Evolutionary conservation across 176 grass and related monocot species (phyloP).

Genomic region (Secale cereale): DNA sequence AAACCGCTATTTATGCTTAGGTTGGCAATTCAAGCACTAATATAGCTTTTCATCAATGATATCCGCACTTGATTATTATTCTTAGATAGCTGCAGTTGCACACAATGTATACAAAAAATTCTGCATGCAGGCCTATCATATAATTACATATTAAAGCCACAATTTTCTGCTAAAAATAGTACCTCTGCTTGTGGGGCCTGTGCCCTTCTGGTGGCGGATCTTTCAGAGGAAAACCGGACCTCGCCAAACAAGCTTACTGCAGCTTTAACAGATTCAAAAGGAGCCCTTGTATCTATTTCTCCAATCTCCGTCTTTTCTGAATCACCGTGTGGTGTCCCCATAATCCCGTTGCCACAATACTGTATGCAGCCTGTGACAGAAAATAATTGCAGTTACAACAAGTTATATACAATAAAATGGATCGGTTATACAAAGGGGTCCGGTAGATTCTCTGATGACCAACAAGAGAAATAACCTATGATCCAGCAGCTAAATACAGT

Average conservation of each 20-base stretch:
- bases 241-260: conserved; percentile 93
- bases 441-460: background rate
- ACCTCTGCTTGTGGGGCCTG: conserved; percentile 78
- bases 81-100: background rate
- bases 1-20: background rate
- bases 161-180: background rate
- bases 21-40: background rate
- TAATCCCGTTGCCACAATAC: conserved; percentile 21
- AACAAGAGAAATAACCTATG: background rate
- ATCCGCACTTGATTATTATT: background rate
- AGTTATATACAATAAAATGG: background rate
- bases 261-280: conserved; percentile 94
- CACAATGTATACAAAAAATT: background rate
- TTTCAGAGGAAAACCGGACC: conserved; percentile 58
- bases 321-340: conserved; percentile 54
- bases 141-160: background rate
- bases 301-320: conserved; percentile 54
- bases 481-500: background rate
- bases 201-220: conserved; percentile 42
- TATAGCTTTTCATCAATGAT: background rate
- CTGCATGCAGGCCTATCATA: background rate
- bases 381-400: conserved; percentile 1
- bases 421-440: background rate
- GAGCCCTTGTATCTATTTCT: conserved; percentile 92
- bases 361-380: background rate